Evolutionary conservation across 352 stramenopile species (phyloP), one percentile per base, ranked within the genome.

Genomic region (Phytophthora europaea): DNA sequence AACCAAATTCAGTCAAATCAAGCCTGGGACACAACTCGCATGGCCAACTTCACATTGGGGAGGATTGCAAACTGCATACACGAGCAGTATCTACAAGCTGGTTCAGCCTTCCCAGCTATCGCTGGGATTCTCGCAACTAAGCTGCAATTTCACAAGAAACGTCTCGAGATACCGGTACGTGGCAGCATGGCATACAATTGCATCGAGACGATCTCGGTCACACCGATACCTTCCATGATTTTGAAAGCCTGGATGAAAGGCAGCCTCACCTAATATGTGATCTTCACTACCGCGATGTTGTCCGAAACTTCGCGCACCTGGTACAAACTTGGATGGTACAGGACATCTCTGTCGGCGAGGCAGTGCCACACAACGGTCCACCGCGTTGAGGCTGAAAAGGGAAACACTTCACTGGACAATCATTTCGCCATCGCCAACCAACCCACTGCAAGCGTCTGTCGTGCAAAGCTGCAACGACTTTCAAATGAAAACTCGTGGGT

Each of bases 331-430:
- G 71, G 71, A 40, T 75, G 71, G 26, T 65, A 75, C 12, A 67
- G 45, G 18, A 36, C 36, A 45, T 73, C 61, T 34, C 60, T 33
- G 26, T 72, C 71, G 8, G 64, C 57, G 4, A 81, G 52, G 26
- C 70, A 81, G 31, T 71, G 66, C 73, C 76, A 83, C 12, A 81
- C 47, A 10, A 66, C 62, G 62, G 43, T 78, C 63, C 26, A 83
- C 67, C 12, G 65, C 63, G n/a, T 67, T 45, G 18, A 79, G 43
- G 28, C 65, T 70, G 74, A 82, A 80, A 36, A 61, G 74, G 34
- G 34, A 72, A 48, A 66, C 65, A 5, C 57, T 45, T 48, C 65
- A 72, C 55, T 72, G 65, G 65, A 72, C 65, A 15, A 26, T 66
- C 45, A 66, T 61, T 61, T 54, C 26, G 3, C 65, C 55, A 34